Base-by-base conservation (phyloP, 192 early-diverging fungal species). In the Coemansia sp. region DNA sequence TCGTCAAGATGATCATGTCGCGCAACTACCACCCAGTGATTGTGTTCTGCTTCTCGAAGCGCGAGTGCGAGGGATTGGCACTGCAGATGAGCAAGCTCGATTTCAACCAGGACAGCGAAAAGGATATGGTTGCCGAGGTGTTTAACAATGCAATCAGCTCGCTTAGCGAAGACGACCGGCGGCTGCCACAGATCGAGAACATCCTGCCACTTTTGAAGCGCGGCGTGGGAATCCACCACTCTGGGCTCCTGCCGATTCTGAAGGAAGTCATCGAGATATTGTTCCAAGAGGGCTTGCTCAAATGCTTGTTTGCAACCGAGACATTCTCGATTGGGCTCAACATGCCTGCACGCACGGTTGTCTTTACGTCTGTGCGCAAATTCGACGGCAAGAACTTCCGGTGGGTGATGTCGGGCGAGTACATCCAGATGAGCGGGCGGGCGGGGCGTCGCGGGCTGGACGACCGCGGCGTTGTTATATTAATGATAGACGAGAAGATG, bases 351-450 rank as follows among this genome's bases (percentile, higher is more conserved):
- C 95, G 94, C 67, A 99, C 97, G 1, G 97, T 99, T 19, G 94
- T 99, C 3, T 99, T 99, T 63, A 96, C 95, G 0, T 86, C 88
- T 54, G 89, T 95, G 5, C 86, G 89, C 56, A 99, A 99, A 64
- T 97, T 86, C 67, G 97, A 99, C 71, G 97, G 97, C 56, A 89
- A 89, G 63, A 88, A 91, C 41, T 84, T 78, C 19, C 87, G 97
- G 57, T 94, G 89, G 87, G 85, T 96, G 19, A 86, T 87, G 59
- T 87, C 87, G 35, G 97, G 97, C 70, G 97, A 99, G 82, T 99
- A 99, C 79, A 99, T 97, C 79, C 97, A 99, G 81, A 99, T 99
- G 97, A 93, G 91, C 73, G 97, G 97, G 46, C 91, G 97, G 72
- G 97, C 97, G 14, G 97, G 97, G 58, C 87, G 97, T 41, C 90